Evolutionary conservation across 2,329 filamentous ascomycete genomes (phyloP).

Genomic region (Kalmusia sp.): DNA sequence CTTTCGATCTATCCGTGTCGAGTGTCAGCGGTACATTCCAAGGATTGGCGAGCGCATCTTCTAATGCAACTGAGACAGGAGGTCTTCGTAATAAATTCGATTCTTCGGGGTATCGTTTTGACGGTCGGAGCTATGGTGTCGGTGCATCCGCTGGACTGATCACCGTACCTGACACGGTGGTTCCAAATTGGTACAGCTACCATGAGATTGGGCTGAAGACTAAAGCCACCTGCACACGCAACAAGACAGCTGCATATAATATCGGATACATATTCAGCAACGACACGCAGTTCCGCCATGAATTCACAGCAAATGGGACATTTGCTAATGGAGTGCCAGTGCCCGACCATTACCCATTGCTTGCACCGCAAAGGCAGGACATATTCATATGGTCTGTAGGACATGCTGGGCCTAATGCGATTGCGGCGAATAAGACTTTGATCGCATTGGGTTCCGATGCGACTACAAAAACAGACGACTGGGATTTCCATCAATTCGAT

Average conservation of each 20-base stretch:
- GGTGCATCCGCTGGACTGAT: conserved; percentile 7
- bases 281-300: neutral
- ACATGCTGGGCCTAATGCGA: neutral
- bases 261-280: conserved; percentile 1
- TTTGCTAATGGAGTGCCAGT: neutral
- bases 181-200: conserved; percentile 7
- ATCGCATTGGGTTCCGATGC: neutral
- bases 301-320: conserved; percentile 4
- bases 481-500: conserved; percentile 8
- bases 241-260: conserved; percentile 3
- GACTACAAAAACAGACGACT: neutral
- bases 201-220: conserved; percentile 5
- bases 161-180: neutral
- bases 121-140: conserved; percentile 9
- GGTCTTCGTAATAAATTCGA: neutral
- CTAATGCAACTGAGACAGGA: conserved; percentile 1
- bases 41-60: conserved; percentile 1
- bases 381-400: conserved; percentile 6
- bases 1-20: conserved; percentile 5
- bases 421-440: neutral
- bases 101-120: conserved; percentile 6
- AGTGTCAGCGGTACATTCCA: conserved; percentile 6
- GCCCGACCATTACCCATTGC: neutral
- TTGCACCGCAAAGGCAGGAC: conserved; percentile 7
- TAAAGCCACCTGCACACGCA: neutral